phyloP scores from a whole-genome alignment of 306 rosid species.

The Herpetospermum pedunculosum region DNA sequence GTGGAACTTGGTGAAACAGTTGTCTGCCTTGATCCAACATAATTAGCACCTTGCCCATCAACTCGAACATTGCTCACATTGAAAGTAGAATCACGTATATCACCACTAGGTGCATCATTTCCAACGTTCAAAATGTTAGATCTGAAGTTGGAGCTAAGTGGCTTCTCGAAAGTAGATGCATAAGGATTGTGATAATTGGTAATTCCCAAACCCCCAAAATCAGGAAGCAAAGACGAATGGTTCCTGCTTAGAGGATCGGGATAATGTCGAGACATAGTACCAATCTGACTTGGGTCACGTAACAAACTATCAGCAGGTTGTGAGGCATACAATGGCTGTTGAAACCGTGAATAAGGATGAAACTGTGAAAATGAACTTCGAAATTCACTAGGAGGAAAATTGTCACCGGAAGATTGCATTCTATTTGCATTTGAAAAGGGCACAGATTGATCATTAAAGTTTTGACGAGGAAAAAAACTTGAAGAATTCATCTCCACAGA shows the following conservation, averaged over 20 bases:
- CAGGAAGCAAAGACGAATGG: constrained; percentile 11
- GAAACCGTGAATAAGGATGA: constrained; percentile 38
- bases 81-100: constrained; percentile 28
- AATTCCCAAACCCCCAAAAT: constrained; percentile 50
- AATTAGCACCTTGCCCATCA: constrained; percentile 33
- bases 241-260: constrained; percentile 23
- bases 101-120: constrained; percentile 25
- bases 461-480: constrained; percentile 27
- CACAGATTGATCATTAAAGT: constrained; percentile 33
- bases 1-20: constrained; percentile 45
- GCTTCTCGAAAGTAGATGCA: constrained; percentile 80
- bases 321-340: constrained; percentile 30
- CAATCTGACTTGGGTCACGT: constrained; percentile 37
- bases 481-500: constrained; percentile 29
- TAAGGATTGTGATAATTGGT: constrained; percentile 69
- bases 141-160: constrained; percentile 54
- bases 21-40: constrained; percentile 41
- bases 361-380: constrained; percentile 33
- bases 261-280: constrained; percentile 33
- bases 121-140: constrained; percentile 41
- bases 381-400: constrained; percentile 36
- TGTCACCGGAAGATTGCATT: constrained; percentile 28
- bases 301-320: constrained; percentile 38
- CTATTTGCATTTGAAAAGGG: constrained; percentile 36
- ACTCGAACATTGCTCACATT: constrained; percentile 18